Evolutionary conservation across 257 asterid species (phyloP), one percentile per base, ranked within the genome.

Genomic region (Knoxia roxburghii): DNA sequence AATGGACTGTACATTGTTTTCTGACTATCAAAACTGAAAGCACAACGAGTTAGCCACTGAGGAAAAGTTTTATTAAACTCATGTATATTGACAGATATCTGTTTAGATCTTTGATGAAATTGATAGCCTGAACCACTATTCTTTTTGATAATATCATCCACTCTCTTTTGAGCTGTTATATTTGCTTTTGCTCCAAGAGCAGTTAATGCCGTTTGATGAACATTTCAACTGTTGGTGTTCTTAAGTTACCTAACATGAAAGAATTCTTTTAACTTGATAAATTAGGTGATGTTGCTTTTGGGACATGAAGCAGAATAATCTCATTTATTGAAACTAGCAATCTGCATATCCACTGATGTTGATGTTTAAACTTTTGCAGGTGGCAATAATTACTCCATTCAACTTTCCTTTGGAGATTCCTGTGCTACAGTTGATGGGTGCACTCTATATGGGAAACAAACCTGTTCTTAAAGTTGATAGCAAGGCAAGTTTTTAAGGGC

Each of bases 321-420:
- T 12, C 9, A 9, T 43, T 37, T 18, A 58, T 58, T 30, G 32
- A 26, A 32, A 50, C 0, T 37, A 49, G 14, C 35, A 6, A 33
- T 5, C 8, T 50, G 1, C 30, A 33, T 65, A n/a, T 3, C 26
- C 60, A 21, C 17, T 17, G 50, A n/a, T 50, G 40, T 24, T 50
- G 60, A 65, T 49, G 49, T 32, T 50, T 6, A 76, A 37, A 6
- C 46, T 37, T 62, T 11, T 71, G 50, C 73, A 90, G 99, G 99
- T 90, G 73, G 82, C 95, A 8, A 82, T 94, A 65, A 77, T 94
- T 71, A 85, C 99, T 52, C 98, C 99, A 53, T 94, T 90, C 87
- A 94, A 90, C 77, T 94, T 90, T 49, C 99, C 99, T 2, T 75
- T 94, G 57, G 99, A 94, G 85, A 94, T 94, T 80, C 99, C 99